phyloP scores from a whole-genome alignment of 805 yeast species.

The Pichia eremophila region DNA sequence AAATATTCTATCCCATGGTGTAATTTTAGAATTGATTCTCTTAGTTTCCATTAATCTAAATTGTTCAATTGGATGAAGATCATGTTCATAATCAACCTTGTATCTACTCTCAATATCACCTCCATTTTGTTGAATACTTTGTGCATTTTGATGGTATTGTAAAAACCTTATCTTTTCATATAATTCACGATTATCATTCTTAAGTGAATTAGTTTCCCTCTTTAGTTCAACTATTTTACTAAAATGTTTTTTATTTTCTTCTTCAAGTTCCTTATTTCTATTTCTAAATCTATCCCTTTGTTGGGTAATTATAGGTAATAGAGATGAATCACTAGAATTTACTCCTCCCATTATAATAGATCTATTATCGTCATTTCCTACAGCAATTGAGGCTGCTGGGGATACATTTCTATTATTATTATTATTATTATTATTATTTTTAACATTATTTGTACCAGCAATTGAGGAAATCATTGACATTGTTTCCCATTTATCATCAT shows the following conservation, averaged over 20 bases:
- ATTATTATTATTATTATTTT: neutral
- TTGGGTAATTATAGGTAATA: slow-evolving; percentile 81
- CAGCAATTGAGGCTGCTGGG: slow-evolving; percentile 45
- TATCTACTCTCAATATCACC: slow-evolving; percentile 47
- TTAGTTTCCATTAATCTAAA: slow-evolving; percentile 72
- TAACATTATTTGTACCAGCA: slow-evolving; percentile 14
- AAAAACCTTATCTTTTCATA: slow-evolving; percentile 70
- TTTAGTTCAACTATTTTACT: slow-evolving; percentile 49
- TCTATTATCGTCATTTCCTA: slow-evolving; percentile 19
- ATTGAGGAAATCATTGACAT: slow-evolving; percentile 61
- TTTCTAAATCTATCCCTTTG: slow-evolving; percentile 90
- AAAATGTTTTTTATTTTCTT: slow-evolving; percentile 56
- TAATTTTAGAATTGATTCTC: slow-evolving; percentile 59
- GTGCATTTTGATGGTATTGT: slow-evolving; percentile 38
- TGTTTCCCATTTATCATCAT: slow-evolving; percentile 46
- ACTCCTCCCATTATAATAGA: neutral
- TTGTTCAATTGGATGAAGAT: slow-evolving; percentile 73
- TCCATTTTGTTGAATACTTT: slow-evolving; percentile 18
- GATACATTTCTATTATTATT: slow-evolving; percentile 28
- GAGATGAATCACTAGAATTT: slow-evolving; percentile 16
- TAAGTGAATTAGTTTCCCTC: slow-evolving; percentile 52
- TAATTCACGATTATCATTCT: slow-evolving; percentile 66
- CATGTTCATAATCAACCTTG: slow-evolving; percentile 60
- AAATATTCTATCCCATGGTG: slow-evolving; percentile 73
- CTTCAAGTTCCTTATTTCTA: slow-evolving; percentile 77